Evolutionary conservation across 805 yeast species (phyloP).

Genomic region (Saccharomycopsis oosterbeekiorum): DNA sequence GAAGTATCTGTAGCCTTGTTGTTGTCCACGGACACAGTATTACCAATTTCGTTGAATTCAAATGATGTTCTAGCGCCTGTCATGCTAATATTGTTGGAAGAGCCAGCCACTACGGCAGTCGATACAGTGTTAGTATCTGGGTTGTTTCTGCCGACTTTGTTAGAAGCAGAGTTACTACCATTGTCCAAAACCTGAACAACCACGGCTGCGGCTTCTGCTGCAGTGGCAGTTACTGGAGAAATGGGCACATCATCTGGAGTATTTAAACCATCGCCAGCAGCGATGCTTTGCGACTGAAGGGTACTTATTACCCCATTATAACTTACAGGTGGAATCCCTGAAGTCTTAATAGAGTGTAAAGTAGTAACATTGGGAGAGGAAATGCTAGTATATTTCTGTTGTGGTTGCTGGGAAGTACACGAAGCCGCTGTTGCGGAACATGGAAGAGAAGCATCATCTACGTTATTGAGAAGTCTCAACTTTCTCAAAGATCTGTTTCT

Average conservation of each 20-base stretch:
- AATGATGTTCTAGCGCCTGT: background rate
- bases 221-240: conserved; percentile 1
- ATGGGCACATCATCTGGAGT: background rate
- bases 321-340: background rate
- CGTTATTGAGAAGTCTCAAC: background rate
- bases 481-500: conserved; percentile 11
- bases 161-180: background rate
- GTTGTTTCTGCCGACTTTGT: background rate
- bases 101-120: background rate
- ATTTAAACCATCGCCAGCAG: background rate
- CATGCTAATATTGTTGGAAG: background rate
- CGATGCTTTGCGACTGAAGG: background rate
- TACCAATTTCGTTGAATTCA: background rate
- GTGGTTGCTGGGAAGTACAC: background rate
- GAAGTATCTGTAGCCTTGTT: background rate
- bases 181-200: background rate
- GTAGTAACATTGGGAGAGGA: background rate
- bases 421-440: background rate
- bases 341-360: background rate
- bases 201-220: background rate
- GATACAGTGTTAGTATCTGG: conserved; percentile 2
- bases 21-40: background rate
- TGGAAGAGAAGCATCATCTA: background rate
- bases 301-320: background rate
- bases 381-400: background rate